Conservation (phyloP, 2,329 filamentous ascomycete genomes). For the Colletotrichum musae region DNA sequence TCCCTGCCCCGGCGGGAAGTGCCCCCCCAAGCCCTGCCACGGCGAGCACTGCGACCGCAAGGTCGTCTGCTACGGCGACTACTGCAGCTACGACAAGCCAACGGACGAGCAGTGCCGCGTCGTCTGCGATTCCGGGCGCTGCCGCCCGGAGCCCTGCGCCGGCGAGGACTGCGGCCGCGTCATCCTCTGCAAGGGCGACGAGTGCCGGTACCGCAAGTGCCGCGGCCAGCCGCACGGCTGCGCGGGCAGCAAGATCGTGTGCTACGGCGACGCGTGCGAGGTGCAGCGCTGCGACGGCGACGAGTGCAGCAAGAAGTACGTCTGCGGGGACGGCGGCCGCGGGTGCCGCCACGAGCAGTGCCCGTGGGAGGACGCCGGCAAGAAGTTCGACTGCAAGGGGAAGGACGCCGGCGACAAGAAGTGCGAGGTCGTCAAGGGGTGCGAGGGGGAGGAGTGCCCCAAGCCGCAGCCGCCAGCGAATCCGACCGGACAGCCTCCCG, state of each 20-base stretch:
- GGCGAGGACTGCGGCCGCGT: constrained; percentile 33
- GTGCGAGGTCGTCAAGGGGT: constrained; percentile 34
- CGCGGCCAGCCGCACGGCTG: constrained; percentile 21
- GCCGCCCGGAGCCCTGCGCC: constrained; percentile 39
- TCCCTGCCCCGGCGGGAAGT: constrained; percentile 13
- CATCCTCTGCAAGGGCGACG: constrained; percentile 27
- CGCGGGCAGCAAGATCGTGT: constrained; percentile 27
- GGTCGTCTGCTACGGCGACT: constrained; percentile 39
- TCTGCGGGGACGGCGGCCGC: constrained; percentile 43
- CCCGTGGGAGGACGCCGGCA: constrained; percentile 43
- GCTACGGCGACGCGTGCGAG: constrained; percentile 43
- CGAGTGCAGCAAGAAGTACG: constrained; percentile 46
- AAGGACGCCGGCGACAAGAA: constrained; percentile 44
- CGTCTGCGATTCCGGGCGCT: constrained; percentile 44
- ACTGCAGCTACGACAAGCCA: constrained; percentile 52
- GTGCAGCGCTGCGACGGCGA: constrained; percentile 50
- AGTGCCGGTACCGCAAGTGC: constrained; percentile 25
- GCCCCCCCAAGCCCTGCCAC: constrained; percentile 36
- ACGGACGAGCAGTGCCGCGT: constrained; percentile 49
- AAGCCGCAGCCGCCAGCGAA: constrained; percentile 41
- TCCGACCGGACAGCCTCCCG: not conserved
- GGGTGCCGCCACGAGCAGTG: constrained; percentile 45
- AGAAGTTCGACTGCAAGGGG: constrained; percentile 54
- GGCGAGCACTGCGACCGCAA: constrained; percentile 19
- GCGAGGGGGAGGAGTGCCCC: constrained; percentile 48